A percentile compares a stretch with the other conserved stretches of the same genome.
These are phyloP conservation scores for Puccinia polysora DNA, from an alignment of 1,284 basidiomycete species.

Conservation along the genomic window DNA sequence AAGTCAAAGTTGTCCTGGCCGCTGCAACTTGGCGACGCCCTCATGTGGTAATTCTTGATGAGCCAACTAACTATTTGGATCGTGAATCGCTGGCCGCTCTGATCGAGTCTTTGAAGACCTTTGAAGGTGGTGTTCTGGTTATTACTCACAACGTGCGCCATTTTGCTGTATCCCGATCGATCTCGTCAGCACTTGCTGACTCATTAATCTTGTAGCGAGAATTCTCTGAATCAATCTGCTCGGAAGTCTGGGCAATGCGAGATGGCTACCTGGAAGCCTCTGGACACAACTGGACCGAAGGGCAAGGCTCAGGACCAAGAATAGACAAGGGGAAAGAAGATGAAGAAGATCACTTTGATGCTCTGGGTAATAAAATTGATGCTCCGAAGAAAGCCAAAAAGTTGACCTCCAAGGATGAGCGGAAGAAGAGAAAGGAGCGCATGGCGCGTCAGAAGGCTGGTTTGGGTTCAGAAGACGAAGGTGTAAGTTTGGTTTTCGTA, in stretches of 20 bases:
- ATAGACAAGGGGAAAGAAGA: conserved; percentile 84
- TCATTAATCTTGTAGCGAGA: conserved; percentile 60
- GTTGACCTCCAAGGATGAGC: conserved; percentile 64
- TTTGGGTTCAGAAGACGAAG: conserved; percentile 41
- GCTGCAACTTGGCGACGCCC: conserved; percentile 97
- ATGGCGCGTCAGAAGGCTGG: conserved; percentile 58
- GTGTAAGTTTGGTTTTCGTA: too few relatives aligned
- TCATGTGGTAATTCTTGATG: conserved; percentile 94
- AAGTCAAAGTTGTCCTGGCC: conserved; percentile 98
- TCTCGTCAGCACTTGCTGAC: too few relatives aligned
- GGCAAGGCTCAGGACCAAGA: conserved; percentile 79
- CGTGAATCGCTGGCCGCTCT: conserved; percentile 94
- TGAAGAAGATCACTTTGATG: conserved; percentile 83
- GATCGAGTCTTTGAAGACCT: conserved; percentile 90
- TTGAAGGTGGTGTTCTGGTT: conserved; percentile 93
- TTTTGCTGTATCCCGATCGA: not conserved
- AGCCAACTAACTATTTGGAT: conserved; percentile 88
- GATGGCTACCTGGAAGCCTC: conserved; percentile 87
- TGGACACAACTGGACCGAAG: conserved; percentile 94
- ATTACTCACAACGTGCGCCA: conserved; percentile 73
- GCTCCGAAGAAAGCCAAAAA: conserved; percentile 75
- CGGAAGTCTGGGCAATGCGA: conserved; percentile 82
- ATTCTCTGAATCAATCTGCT: conserved; percentile 90
- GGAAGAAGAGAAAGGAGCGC: conserved; percentile 91
- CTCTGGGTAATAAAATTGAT: conserved; percentile 93